Conservation (phyloP, 2,329 filamentous ascomycete genomes). For the Triangularia verruculosa region DNA sequence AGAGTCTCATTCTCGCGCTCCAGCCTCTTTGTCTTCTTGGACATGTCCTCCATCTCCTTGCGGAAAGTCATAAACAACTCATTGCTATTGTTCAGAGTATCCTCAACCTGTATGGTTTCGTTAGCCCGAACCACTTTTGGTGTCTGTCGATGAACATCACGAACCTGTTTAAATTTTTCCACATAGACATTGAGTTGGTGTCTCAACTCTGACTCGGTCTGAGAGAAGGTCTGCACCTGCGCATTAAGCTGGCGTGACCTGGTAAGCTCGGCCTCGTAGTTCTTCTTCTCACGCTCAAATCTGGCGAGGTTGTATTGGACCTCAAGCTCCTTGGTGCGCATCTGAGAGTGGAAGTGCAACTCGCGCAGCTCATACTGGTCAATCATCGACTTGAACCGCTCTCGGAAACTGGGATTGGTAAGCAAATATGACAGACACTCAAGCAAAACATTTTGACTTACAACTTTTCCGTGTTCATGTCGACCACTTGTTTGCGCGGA, state of each 20-base stretch:
- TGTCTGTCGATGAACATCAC: conserved; percentile 28
- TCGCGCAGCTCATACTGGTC: conserved; percentile 97
- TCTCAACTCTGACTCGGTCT: conserved; percentile 89
- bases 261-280: conserved; percentile 74
- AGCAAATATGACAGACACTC: conserved; percentile 21
- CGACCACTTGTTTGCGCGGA: conserved; percentile 73
- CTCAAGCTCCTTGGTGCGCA: conserved; percentile 93
- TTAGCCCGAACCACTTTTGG: not conserved
- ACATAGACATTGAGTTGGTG: conserved; percentile 98
- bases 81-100: conserved; percentile 97
- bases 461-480: conserved; percentile 88
- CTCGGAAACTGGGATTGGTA: conserved; percentile 65
- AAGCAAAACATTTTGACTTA: conserved; percentile 44
- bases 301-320: conserved; percentile 88
- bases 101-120: conserved; percentile 70
- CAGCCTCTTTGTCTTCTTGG: conserved; percentile 93
- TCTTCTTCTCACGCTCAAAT: conserved; percentile 85
- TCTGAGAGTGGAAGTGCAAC: conserved; percentile 84
- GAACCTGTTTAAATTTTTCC: conserved; percentile 99
- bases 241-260: conserved; percentile 82
- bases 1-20: conserved; percentile 94
- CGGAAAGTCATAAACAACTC: conserved; percentile 95
- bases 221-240: conserved; percentile 92
- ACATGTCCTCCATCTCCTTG: conserved; percentile 99
- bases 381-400: conserved; percentile 88